A percentile compares a stretch with the other conserved stretches of the same genome.
Conservation (phyloP, 495 filamentous ascomycete genomes). For the Talaromyces stipitatus region DNA sequence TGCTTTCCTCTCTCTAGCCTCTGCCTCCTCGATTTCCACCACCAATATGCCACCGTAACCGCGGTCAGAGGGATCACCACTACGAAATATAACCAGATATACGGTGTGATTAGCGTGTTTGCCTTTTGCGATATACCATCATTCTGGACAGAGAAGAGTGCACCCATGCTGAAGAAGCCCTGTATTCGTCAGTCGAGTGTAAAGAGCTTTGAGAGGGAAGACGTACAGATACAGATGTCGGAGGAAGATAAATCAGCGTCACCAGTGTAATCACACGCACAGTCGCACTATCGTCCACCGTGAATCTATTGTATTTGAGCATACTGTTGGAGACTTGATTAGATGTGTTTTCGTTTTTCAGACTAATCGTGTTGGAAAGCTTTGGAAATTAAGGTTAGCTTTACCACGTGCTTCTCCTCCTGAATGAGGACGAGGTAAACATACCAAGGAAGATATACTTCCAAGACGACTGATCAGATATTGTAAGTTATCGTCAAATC, state of each 20-base stretch:
- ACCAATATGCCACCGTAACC: slow-evolving; percentile 11
- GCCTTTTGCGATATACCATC: slow-evolving; percentile 12
- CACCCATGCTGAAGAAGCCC: slow-evolving; percentile 28
- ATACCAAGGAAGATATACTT: not conserved
- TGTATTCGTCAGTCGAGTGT: not conserved
- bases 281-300: slow-evolving; percentile 22
- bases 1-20: not conserved
- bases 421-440: not conserved
- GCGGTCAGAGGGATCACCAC: slow-evolving; percentile 18
- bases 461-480: not conserved
- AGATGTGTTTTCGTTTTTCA: not conserved
- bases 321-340: not conserved
- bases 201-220: not conserved
- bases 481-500: not conserved
- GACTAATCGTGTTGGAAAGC: not conserved
- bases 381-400: not conserved
- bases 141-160: slow-evolving; percentile 15
- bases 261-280: slow-evolving; percentile 31
- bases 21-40: not conserved
- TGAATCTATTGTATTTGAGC: not conserved
- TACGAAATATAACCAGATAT: slow-evolving; percentile 30
- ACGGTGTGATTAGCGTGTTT: slow-evolving; percentile 15
- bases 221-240: slow-evolving; percentile 34
- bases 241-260: slow-evolving; percentile 33
- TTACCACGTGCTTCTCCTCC: not conserved